A percentile compares a stretch with the other conserved stretches of the same genome.
Conservation (phyloP, 2,329 filamentous ascomycete genomes). For the Diaporthe ampelina region DNA sequence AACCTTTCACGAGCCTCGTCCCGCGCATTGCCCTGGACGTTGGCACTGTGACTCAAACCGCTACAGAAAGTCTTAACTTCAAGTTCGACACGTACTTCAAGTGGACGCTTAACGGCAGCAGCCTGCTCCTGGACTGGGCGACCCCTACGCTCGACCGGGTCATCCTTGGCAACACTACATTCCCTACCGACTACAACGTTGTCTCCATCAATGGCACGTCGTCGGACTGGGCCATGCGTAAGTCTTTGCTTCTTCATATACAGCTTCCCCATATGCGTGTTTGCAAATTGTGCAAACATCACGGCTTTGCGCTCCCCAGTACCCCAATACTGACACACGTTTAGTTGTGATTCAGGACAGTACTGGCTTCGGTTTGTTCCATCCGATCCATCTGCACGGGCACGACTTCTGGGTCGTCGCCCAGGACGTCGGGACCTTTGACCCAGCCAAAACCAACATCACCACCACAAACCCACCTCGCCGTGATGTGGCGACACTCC, state of each 20-base stretch:
- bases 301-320: background rate
- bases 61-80: slow-evolving; percentile 34
- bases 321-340: background rate
- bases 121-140: slow-evolving; percentile 46
- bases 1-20: slow-evolving; percentile 45
- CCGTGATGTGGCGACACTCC: slow-evolving; percentile 54
- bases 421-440: slow-evolving; percentile 46
- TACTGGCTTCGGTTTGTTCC: slow-evolving; percentile 47
- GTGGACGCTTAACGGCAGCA: slow-evolving; percentile 46
- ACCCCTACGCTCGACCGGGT: slow-evolving; percentile 42
- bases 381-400: slow-evolving; percentile 66
- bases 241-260: background rate
- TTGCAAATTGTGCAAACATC: background rate
- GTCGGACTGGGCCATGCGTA: slow-evolving; percentile 46
- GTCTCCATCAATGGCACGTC: slow-evolving; percentile 39
- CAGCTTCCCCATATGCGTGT: background rate
- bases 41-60: slow-evolving; percentile 34
- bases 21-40: slow-evolving; percentile 46
- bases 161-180: slow-evolving; percentile 29
- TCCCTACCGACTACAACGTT: slow-evolving; percentile 43
- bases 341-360: slow-evolving; percentile 47
- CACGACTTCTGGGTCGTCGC: slow-evolving; percentile 63
- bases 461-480: slow-evolving; percentile 53
- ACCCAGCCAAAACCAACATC: slow-evolving; percentile 40
- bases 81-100: slow-evolving; percentile 40